Evolutionary conservation across 2,329 filamentous ascomycete genomes (phyloP), one percentile per base, ranked within the genome.

Genomic region (Trichoderma hamatum): DNA sequence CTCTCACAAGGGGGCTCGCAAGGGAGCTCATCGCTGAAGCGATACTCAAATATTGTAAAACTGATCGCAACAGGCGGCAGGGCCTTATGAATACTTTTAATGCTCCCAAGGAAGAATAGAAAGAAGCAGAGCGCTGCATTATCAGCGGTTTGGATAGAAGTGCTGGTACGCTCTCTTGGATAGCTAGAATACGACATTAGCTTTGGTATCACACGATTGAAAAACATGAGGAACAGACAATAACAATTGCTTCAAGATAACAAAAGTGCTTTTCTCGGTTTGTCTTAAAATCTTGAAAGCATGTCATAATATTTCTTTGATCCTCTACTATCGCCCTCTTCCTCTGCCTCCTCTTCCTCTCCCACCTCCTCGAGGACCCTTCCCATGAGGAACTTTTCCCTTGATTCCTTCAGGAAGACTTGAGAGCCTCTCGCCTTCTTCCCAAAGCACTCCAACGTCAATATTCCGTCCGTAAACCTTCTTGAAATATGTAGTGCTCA

Each of bases 401-500:
- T 84, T 84, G 28, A 92, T 82, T 0, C 80, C 83, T 58, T 84
- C 82, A 64, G 92, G 93, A 74, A 95, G 81, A 75, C 94, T 89
- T 11, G 84, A 86, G 59, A 89, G 80, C 75, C 90, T 84, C 74
- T 88, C 81, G 0, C 94, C 94, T 73, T 90, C 85, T 76, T 87
- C 86, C 85, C 93, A 90, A 74, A 97, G 81, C 56, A 92, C 82
- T 0, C 88, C 89, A 1, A 90, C 84, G 39, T 86, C 86, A 67
- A 82, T 80, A 70, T 80, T 85, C 70, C 90, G 81, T 0, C 88
- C 90, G 72, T 87, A 86, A 1, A 95, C 94, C 75, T 88, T 85
- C 80, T 86, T 86, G 75, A 96, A 95, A 76, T 90, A 93, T 73
- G 85, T 84, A 24, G 86, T 78, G 34, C 88, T 85, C 72, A 97